A percentile compares a stretch with the other conserved stretches of the same genome.
These are phyloP conservation scores for Pseudodiploospora longispora DNA, from an alignment of 2,329 filamentous ascomycete genomes.

Conservation along the genomic window DNA sequence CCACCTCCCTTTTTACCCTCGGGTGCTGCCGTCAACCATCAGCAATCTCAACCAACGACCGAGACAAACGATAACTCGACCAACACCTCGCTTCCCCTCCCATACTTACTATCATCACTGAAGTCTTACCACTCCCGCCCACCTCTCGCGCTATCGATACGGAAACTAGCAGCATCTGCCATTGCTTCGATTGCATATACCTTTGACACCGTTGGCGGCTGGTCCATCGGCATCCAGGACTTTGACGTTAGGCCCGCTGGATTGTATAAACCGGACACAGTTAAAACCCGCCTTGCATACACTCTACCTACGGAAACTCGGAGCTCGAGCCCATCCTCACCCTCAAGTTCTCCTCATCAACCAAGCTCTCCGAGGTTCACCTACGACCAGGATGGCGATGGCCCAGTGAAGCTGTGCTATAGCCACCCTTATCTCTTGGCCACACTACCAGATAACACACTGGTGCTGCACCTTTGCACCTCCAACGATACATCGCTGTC, in stretches of 20 bases:
- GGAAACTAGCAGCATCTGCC: slow-evolving; percentile 54
- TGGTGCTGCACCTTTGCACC: slow-evolving; percentile 73
- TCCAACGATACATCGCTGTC: slow-evolving; percentile 59
- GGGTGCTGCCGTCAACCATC: background rate
- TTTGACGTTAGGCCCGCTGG: slow-evolving; percentile 49
- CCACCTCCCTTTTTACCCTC: background rate
- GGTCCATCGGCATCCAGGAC: slow-evolving; percentile 90
- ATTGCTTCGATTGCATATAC: slow-evolving; percentile 85
- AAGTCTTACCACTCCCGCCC: slow-evolving; percentile 71
- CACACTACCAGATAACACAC: slow-evolving; percentile 78
- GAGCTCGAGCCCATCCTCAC: slow-evolving; percentile 9
- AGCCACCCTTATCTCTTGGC: slow-evolving; percentile 78
- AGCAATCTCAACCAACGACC: background rate
- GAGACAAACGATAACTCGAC: background rate
- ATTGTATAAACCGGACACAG: slow-evolving; percentile 17
- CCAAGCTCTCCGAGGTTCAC: slow-evolving; percentile 7
- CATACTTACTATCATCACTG: slow-evolving; percentile 62
- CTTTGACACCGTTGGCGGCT: slow-evolving; percentile 68
- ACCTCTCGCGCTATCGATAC: slow-evolving; percentile 75
- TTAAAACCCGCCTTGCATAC: slow-evolving; percentile 28
- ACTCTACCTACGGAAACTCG: slow-evolving; percentile 25
- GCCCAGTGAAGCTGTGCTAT: slow-evolving; percentile 60
- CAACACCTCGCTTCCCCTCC: slow-evolving; percentile 11
- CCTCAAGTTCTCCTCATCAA: slow-evolving; percentile 3
- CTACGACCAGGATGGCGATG: slow-evolving; percentile 19